Conservation (phyloP, 108 stramenopile genomes). For the Cyclotella kingstonii region DNA sequence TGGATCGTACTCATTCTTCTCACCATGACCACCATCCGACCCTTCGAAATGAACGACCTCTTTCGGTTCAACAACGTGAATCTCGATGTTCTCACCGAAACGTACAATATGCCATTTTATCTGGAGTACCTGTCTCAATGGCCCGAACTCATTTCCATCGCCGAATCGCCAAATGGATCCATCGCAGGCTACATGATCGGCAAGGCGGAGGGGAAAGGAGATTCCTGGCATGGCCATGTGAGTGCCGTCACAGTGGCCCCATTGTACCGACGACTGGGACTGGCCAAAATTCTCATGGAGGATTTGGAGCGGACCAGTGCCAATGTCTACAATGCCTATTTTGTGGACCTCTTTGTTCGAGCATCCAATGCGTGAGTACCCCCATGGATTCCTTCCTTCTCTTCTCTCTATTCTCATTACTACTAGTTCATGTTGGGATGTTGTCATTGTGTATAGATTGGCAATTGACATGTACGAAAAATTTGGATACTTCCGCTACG, state of each 20-base stretch:
- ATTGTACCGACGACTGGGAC: slow-evolving; percentile 80
- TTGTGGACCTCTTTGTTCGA: slow-evolving; percentile 98
- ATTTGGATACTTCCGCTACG: slow-evolving; percentile 92
- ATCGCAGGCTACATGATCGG: slow-evolving; percentile 90
- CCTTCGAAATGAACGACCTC: slow-evolving; percentile 91
- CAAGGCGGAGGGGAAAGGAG: slow-evolving; percentile 90
- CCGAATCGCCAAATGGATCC: slow-evolving; percentile 66
- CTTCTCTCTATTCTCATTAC: neutral
- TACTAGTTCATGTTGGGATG: neutral
- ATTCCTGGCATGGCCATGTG: slow-evolving; percentile 98
- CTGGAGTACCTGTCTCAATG: slow-evolving; percentile 90
- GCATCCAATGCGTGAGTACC: slow-evolving; percentile 67
- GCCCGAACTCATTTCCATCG: slow-evolving; percentile 94
- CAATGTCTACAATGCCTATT: slow-evolving; percentile 86
- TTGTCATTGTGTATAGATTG: slow-evolving; percentile 34
- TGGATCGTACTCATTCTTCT: too few relatives aligned
- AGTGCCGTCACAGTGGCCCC: slow-evolving; percentile 97
- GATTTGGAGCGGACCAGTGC: slow-evolving; percentile 83
- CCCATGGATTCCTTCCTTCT: neutral
- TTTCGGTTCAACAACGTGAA: slow-evolving; percentile 98
- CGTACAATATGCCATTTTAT: slow-evolving; percentile 88
- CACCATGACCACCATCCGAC: slow-evolving; percentile 89
- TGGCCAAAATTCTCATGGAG: slow-evolving; percentile 94
- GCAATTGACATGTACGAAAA: slow-evolving; percentile 96
- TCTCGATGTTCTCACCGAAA: slow-evolving; percentile 95